Percentiles rank a stretch among this genome's conserved stretches.
Conservation (phyloP, 2,329 filamentous ascomycete species). For the Diplodia sapinea region DNA sequence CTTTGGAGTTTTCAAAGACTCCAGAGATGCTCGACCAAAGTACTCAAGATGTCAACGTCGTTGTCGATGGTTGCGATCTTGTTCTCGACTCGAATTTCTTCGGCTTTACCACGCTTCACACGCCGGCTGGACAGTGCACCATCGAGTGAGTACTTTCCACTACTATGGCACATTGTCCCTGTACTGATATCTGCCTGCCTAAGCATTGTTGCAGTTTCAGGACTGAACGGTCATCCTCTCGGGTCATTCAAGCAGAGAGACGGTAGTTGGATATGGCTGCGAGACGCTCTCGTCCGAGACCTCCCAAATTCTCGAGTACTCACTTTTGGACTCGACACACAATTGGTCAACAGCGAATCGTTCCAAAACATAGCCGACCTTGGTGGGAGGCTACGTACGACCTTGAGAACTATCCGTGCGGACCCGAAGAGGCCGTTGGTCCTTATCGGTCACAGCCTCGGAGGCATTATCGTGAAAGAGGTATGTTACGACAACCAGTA, state of each 20-base stretch:
- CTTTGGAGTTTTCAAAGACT: neutral
- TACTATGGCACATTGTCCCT: neutral
- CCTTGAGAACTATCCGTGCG: neutral
- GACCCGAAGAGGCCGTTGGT: neutral
- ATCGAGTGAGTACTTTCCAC: neutral
- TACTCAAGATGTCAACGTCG: neutral
- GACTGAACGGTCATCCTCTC: neutral
- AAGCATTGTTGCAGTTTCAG: neutral
- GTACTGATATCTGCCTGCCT: neutral
- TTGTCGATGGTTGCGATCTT: neutral
- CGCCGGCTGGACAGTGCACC: neutral
- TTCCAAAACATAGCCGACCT: neutral
- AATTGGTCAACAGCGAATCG: neutral
- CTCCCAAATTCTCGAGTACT: neutral
- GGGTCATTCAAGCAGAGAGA: neutral
- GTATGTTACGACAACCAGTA: neutral
- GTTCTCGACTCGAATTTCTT: constrained; percentile 2
- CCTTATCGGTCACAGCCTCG: neutral
- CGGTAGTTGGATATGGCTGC: neutral
- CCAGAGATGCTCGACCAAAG: neutral
- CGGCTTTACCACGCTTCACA: neutral
- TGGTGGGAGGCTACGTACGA: neutral
- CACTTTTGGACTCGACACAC: neutral
- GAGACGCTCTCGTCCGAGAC: neutral
- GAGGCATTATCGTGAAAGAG: neutral